Base-by-base conservation (phyloP, 345 rosid species). In the Luvunga scandens region DNA sequence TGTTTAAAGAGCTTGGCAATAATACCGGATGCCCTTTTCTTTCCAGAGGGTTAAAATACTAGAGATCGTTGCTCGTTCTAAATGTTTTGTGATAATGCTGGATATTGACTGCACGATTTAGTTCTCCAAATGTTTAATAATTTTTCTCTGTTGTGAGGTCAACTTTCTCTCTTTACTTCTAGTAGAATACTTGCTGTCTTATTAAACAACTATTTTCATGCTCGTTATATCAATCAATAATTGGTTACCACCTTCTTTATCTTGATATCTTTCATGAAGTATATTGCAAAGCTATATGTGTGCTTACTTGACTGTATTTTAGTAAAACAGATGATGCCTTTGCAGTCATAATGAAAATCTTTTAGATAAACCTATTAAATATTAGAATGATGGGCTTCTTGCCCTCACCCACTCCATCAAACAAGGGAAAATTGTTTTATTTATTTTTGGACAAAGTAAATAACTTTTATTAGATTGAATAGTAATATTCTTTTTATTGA, bases 111-210 rank as follows among this genome's bases (percentile, higher is more conserved):
- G 92, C 85, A 68, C 42, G 89, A 92, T 88, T 88, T 95, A 75
- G 83, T 90, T 76, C 80, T 85, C 75, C 88, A 91, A 76, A 90
- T 95, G 97, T 95, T 95, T 82, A 85, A 84, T 48, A 80, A 76
- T 57, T 91, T 93, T 92, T 95, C 88, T 87, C 94, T 60, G 78
- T 86, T 81, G 96, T 87, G 78, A 88, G 99, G 98, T 95, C 64
- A 76, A 25, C 62, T 73, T 81, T 71, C 77, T 65, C 66, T 74
- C 59, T 24, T 63, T 36, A 64, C 4, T 42, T 70, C 18, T 25
- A 56, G 12, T 70, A 21, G 50, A 8, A 9, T 7, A 39, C 9
- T 22, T 34, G 59, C 16, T 13, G 27, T 55, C 34, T 39, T 71
- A 12, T 24, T 5, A 5, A 48, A 61, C 21, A 3, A 2, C 21